phyloP scores from a whole-genome alignment of 208 protist species.

The Zelonia costaricensis region DNA sequence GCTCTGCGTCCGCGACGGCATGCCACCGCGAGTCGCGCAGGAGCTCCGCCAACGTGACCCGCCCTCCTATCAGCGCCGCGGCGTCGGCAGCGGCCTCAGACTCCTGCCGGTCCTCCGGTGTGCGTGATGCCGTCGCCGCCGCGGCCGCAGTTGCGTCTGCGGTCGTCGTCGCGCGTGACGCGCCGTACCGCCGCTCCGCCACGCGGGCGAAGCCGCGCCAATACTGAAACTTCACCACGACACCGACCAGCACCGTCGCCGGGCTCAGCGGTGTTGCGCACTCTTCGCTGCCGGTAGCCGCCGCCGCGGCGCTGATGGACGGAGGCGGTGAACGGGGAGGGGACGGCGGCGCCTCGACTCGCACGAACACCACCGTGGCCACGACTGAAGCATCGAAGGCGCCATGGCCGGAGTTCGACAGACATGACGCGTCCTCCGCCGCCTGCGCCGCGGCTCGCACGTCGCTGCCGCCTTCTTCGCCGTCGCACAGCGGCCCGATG shows the following conservation, averaged over 20 bases:
- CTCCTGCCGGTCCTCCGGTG: no score
- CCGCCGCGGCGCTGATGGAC: not conserved
- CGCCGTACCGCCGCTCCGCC: conserved; percentile 13
- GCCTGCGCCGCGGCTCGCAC: not conserved
- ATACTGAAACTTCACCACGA: conserved; percentile 23
- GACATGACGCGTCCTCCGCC: not conserved
- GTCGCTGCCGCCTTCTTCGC: not conserved
- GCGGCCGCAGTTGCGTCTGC: not conserved
- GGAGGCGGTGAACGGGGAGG: no score
- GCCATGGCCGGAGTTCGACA: no score
- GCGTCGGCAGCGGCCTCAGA: conserved; percentile 6
- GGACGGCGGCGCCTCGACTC: not conserved
- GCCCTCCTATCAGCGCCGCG: not conserved
- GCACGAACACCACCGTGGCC: conserved; percentile 11
- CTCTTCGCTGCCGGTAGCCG: not conserved
- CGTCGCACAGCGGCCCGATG: not conserved
- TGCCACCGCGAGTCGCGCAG: conserved; percentile 1
- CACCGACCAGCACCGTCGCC: conserved; percentile 1
- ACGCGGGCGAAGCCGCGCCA: conserved; percentile 3
- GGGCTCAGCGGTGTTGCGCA: no score
- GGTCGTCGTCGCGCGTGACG: no score
- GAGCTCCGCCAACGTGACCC: not conserved
- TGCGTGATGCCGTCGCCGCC: no score
- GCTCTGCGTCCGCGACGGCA: no score
- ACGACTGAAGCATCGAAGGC: conserved; percentile 4